Percentiles rank a stretch among this genome's conserved stretches.
Evolutionary conservation across 768 basidiomycete species (phyloP).

Genomic region (Melanogaster broomeanus): DNA sequence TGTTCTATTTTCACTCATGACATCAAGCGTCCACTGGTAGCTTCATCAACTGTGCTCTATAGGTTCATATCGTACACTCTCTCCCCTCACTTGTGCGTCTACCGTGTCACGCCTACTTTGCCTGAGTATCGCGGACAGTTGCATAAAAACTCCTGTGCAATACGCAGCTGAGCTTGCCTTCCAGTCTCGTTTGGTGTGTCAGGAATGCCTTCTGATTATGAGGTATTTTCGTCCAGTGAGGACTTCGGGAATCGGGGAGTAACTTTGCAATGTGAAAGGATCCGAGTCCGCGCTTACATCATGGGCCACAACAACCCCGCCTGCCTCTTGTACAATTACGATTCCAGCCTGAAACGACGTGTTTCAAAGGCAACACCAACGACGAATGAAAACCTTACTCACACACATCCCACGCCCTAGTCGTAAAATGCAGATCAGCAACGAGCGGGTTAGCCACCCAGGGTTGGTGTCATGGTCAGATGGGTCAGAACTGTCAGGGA

Average conservation of each 20-base stretch:
- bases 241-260: slow-evolving; percentile 69
- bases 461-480: too few species aligned
- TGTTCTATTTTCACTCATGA: neutral
- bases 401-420: slow-evolving; percentile 84
- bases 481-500: too few species aligned
- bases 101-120: slow-evolving; percentile 37
- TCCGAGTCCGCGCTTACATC: slow-evolving; percentile 28
- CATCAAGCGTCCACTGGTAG: too few species aligned
- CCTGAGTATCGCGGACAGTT: slow-evolving; percentile 71
- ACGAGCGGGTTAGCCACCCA: too few species aligned
- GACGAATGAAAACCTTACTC: slow-evolving; percentile 20
- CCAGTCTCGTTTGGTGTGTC: slow-evolving; percentile 66
- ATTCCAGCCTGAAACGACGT: slow-evolving; percentile 65
- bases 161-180: slow-evolving; percentile 70
- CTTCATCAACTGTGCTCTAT: neutral
- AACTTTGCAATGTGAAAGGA: slow-evolving; percentile 64
- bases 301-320: slow-evolving; percentile 73
- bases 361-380: neutral
- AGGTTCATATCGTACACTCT: neutral
- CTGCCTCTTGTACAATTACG: slow-evolving; percentile 90
- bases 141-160: slow-evolving; percentile 86
- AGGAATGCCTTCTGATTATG: slow-evolving; percentile 69
- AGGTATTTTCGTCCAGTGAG: slow-evolving; percentile 81
- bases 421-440: neutral
- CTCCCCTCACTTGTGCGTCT: neutral